Conservation (phyloP, 768 basidiomycete species). For the Mycena amicta region DNA sequence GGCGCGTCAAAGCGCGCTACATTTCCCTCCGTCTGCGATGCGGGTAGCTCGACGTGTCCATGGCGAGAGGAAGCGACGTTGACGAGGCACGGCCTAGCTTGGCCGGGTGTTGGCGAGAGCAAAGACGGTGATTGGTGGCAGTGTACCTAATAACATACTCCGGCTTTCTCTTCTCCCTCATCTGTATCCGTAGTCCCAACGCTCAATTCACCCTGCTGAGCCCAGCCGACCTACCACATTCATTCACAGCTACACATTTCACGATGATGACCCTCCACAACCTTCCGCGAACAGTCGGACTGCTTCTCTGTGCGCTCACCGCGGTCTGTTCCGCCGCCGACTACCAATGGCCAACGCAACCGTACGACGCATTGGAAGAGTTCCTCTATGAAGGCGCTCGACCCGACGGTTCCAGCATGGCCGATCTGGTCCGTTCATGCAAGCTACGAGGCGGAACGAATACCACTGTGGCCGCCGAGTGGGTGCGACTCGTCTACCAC, state of each 20-base stretch:
- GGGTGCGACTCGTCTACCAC: constrained; percentile 50
- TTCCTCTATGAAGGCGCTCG: constrained; percentile 39
- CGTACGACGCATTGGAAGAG: constrained; percentile 38
- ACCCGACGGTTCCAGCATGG: constrained; percentile 34
- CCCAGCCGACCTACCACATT: background rate
- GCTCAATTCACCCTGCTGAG: background rate
- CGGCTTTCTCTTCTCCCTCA: background rate
- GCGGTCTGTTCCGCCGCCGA: background rate
- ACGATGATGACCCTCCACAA: background rate
- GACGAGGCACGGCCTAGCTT: background rate
- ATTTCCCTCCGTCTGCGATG: background rate
- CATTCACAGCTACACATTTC: background rate
- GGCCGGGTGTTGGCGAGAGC: background rate
- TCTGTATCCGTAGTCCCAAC: no score
- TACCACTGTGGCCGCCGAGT: constrained; percentile 41
- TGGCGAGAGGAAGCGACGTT: no score
- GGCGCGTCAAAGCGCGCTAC: background rate
- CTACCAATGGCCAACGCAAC: constrained; percentile 38
- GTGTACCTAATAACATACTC: background rate
- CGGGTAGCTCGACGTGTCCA: no score
- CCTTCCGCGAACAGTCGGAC: background rate
- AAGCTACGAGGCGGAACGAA: constrained; percentile 29
- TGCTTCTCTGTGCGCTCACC: background rate
- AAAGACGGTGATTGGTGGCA: background rate
- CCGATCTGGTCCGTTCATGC: constrained; percentile 33